Conservation (phyloP, 108 stramenopile species). For the Aurantiochytrium sp. region DNA sequence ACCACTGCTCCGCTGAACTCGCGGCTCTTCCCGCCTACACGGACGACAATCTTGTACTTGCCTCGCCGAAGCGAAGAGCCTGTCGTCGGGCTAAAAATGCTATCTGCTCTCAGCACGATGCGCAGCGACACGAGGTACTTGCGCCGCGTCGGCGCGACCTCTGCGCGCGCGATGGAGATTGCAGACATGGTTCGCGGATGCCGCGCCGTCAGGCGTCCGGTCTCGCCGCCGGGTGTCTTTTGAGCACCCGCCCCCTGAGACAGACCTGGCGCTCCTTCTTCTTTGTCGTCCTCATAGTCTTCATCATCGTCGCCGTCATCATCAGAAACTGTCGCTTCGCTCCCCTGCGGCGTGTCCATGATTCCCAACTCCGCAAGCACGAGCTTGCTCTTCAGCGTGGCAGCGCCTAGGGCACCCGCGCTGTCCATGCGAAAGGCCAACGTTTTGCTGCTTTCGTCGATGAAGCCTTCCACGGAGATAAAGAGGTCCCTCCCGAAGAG, state of each 20-base stretch:
- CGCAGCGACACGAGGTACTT: not conserved
- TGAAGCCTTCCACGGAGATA: slow-evolving; percentile 10
- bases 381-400: not conserved
- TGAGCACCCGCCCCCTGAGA: too few species aligned
- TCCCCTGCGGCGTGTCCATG: not conserved
- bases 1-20: not conserved
- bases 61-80: not conserved
- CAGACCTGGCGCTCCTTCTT: too few species aligned
- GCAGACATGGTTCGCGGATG: not conserved
- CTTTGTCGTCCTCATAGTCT: too few species aligned
- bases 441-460: not conserved
- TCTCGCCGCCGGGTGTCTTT: too few species aligned
- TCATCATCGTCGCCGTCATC: too few species aligned
- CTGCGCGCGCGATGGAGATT: not conserved
- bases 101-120: not conserved
- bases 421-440: not conserved
- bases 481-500: not conserved
- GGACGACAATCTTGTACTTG: not conserved
- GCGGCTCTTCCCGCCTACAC: not conserved
- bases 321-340: not conserved
- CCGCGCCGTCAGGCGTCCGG: too few species aligned
- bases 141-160: not conserved
- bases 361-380: not conserved
- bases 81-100: not conserved
- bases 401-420: not conserved